Base-by-base conservation (phyloP, 1,284 basidiomycete genomes). In the Neonothopanus nambi region DNA sequence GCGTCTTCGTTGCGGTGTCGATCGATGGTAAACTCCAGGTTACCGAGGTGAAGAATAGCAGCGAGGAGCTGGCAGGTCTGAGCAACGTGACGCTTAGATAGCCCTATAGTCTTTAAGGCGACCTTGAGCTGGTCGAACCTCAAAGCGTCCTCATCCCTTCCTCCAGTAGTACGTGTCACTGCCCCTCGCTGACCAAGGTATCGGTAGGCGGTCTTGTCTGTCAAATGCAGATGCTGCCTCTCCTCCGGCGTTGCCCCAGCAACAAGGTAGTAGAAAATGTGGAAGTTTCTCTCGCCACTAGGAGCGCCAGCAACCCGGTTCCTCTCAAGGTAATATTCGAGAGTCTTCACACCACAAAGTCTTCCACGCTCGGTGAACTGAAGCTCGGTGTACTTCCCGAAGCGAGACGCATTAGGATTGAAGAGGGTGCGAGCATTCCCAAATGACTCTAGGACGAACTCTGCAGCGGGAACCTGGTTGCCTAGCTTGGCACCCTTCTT, bases 241-340 rank as follows among this genome's bases (percentile, higher is more conserved):
- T 98, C 96, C 63, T 98, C 95, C 0, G 82, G 69, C 0, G 89
- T 84, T 1, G 95, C 93, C 38, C 96, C 96, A 1, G 93, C 88
- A 52, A 95, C 84, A 62, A 98, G 84, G 70, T 97, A 95, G 70
- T 98, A 96, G 71, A 98, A 97, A 44, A 96, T 91, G 70, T 98
- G 95, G 70, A 98, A 99, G 63, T 96, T 98, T 21, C 95, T 84
- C 70, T 97, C 93, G 51, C 93, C 93, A 0, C 83, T 89, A 3
- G 88, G 88, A 0, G 88, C 84, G 38, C 85, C 84, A 4, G 89
- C 81, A 17, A 96, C 91, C 15, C 93, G 84, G 55, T 87, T 89
- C 42, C 91, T 82, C 70, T 99, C 95, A 54, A 99, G 82, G 73
- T 96, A 98, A 75, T 99, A 99, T 65, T 98, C 94, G 60, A 98